Conservation (phyloP, 805 yeast species). For the Spathaspora boniae region DNA sequence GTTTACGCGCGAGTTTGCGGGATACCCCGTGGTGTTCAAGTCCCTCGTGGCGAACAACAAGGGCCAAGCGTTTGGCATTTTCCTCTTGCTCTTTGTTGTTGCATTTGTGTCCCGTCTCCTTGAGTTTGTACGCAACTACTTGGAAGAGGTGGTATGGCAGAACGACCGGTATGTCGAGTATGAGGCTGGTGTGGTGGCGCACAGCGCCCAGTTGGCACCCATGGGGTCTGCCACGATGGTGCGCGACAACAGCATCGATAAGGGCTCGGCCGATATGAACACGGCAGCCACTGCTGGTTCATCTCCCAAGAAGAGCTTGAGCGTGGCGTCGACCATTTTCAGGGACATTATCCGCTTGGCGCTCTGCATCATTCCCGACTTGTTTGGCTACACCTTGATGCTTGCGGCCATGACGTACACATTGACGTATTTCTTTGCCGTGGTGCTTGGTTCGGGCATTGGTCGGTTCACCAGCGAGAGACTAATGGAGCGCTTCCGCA, state of each 20-base stretch:
- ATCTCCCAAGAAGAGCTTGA: not conserved
- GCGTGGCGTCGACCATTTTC: conserved; percentile 21
- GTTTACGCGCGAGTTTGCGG: conserved; percentile 46
- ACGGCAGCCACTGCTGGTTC: not conserved
- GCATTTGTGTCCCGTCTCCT: conserved; percentile 60
- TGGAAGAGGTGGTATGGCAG: conserved; percentile 65
- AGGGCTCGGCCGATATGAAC: conserved; percentile 1
- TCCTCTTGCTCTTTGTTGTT: conserved; percentile 54
- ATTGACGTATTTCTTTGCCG: conserved; percentile 67
- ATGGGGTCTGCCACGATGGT: not conserved
- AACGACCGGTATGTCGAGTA: conserved; percentile 27
- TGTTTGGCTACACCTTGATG: conserved; percentile 72
- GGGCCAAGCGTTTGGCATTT: conserved; percentile 72
- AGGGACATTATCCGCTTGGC: conserved; percentile 56
- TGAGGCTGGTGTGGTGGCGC: conserved; percentile 7
- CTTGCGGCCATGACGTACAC: conserved; percentile 74
- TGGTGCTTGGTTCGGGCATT: conserved; percentile 63
- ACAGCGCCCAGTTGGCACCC: conserved; percentile 5
- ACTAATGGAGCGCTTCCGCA: conserved; percentile 19
- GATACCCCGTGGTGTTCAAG: conserved; percentile 63
- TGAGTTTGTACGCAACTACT: conserved; percentile 55
- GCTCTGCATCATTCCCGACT: conserved; percentile 57
- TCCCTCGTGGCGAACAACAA: conserved; percentile 49
- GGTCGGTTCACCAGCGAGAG: conserved; percentile 71
- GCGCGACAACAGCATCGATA: conserved; percentile 3